Percentiles rank a stretch among this genome's conserved stretches.
Evolutionary conservation across 2,329 filamentous ascomycete genomes (phyloP).

Genomic region (Sarocladiaceae sp.): DNA sequence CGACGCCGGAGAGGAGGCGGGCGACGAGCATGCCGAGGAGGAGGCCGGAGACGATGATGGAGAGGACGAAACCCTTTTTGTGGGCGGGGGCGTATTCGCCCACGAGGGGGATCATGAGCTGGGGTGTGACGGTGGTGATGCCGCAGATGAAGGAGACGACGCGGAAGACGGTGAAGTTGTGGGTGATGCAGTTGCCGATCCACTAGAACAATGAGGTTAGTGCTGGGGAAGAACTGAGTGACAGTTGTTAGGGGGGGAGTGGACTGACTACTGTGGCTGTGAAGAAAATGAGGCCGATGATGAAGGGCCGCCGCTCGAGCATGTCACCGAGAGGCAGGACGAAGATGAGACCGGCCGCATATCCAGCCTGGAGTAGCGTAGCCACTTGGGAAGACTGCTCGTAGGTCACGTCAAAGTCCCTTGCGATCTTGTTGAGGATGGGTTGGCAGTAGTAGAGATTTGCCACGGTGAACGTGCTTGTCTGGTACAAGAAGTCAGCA

Average conservation of each 20-base stretch:
- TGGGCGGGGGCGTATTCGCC: conserved; percentile 68
- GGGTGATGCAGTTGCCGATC: conserved; percentile 66
- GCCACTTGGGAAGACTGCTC: conserved; percentile 62
- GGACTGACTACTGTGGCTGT: conserved; percentile 59
- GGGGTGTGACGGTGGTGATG: conserved; percentile 75
- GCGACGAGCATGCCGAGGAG: conserved; percentile 72
- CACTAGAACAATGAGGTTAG: conserved; percentile 32
- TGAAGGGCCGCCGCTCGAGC: conserved; percentile 61
- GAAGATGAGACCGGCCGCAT: conserved; percentile 66
- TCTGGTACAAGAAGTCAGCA: conserved; percentile 25
- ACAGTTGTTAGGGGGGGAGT: background rate
- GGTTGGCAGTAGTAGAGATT: conserved; percentile 80
- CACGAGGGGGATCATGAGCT: conserved; percentile 73
- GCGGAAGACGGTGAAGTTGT: conserved; percentile 56
- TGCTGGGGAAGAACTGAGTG: too few species aligned
- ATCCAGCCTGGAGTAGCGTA: conserved; percentile 73
- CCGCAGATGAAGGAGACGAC: conserved; percentile 66
- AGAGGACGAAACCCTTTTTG: conserved; percentile 62
- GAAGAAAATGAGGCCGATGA: conserved; percentile 58
- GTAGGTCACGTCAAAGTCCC: conserved; percentile 63
- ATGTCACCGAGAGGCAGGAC: conserved; percentile 71
- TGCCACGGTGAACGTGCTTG: conserved; percentile 63
- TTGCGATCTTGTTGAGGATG: conserved; percentile 67
- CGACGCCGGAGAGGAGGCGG: conserved; percentile 66
- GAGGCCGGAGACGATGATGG: conserved; percentile 69